A percentile compares a stretch with the other conserved stretches of the same genome.
Evolutionary conservation across 2,329 filamentous ascomycete species (phyloP).

Genomic region (Aspergillus ibericus): DNA sequence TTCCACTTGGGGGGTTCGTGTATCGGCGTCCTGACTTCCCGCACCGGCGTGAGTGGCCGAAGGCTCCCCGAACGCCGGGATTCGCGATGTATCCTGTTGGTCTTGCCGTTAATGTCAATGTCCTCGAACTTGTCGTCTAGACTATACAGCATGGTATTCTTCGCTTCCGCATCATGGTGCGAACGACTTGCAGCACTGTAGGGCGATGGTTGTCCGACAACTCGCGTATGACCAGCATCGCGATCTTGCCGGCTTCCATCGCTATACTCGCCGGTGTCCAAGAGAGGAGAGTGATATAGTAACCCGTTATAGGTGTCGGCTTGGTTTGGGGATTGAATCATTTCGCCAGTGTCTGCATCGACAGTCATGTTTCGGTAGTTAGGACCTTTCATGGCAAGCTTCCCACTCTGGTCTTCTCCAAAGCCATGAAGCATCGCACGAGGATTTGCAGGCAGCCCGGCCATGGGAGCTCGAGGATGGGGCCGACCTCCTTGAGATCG

Average conservation of each 20-base stretch:
- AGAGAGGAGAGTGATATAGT: not conserved
- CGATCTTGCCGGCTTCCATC: slow-evolving; percentile 17
- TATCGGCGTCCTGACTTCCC: slow-evolving; percentile 21
- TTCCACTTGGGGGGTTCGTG: slow-evolving; percentile 9
- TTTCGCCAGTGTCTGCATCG: slow-evolving; percentile 13
- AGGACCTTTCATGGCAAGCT: slow-evolving; percentile 8
- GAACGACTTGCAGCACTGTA: slow-evolving; percentile 13
- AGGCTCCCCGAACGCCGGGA: slow-evolving; percentile 22
- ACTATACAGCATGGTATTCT: slow-evolving; percentile 6
- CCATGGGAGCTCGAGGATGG: slow-evolving; percentile 13
- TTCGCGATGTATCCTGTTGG: slow-evolving; percentile 11
- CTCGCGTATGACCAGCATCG: slow-evolving; percentile 8
- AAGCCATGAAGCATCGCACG: slow-evolving; percentile 35
- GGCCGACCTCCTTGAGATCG: slow-evolving; percentile 5
- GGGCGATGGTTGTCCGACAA: slow-evolving; percentile 13
- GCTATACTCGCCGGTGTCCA: slow-evolving; percentile 17
- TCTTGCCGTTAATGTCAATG: slow-evolving; percentile 26
- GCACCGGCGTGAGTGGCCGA: slow-evolving; percentile 24
- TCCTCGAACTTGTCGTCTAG: slow-evolving; percentile 26
- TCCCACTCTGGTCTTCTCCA: slow-evolving; percentile 17
- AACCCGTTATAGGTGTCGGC: slow-evolving; percentile 5
- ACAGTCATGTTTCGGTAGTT: slow-evolving; percentile 14
- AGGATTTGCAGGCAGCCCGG: slow-evolving; percentile 38
- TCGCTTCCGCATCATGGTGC: slow-evolving; percentile 7
- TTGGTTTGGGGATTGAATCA: slow-evolving; percentile 7